Percentiles rank a stretch among this genome's conserved stretches.
phyloP scores from a whole-genome alignment of 495 filamentous ascomycete species.

The Aspergillus bridgeri region DNA sequence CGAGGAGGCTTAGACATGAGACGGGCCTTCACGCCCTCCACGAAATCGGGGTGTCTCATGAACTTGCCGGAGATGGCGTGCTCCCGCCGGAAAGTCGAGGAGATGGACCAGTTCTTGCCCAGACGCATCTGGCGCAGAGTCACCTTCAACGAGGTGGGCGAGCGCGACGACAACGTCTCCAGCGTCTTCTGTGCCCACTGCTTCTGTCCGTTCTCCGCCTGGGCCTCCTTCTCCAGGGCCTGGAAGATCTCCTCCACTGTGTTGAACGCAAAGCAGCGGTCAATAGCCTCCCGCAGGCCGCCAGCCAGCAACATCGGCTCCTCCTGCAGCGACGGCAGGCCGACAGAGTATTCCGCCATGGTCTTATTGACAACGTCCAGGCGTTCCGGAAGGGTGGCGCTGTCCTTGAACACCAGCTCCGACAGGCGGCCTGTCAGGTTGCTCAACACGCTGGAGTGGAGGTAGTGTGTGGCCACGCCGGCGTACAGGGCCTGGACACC shows the following conservation, averaged over 20 bases:
- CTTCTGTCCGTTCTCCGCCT: conserved; percentile 50
- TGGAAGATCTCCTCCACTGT: conserved; percentile 65
- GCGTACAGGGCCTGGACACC: conserved; percentile 79
- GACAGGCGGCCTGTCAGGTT: conserved; percentile 79
- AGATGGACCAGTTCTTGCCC: conserved; percentile 70
- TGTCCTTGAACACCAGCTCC: conserved; percentile 83
- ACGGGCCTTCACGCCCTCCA: conserved; percentile 74
- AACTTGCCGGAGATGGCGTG: conserved; percentile 74
- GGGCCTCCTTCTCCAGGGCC: conserved; percentile 58
- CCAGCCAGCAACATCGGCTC: conserved; percentile 63
- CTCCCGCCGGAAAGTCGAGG: conserved; percentile 79
- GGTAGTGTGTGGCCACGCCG: conserved; percentile 88
- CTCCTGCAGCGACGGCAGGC: conserved; percentile 62
- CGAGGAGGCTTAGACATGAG: conserved; percentile 63
- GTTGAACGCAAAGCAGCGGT: conserved; percentile 71
- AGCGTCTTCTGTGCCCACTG: conserved; percentile 76
- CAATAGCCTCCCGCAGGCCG: conserved; percentile 68
- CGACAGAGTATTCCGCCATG: conserved; percentile 85
- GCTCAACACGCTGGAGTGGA: conserved; percentile 81
- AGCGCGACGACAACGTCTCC: conserved; percentile 65
- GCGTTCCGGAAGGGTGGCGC: conserved; percentile 55
- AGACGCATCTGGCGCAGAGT: conserved; percentile 75
- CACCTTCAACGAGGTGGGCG: conserved; percentile 80
- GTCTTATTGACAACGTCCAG: conserved; percentile 73
- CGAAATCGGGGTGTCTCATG: conserved; percentile 86